Base-by-base conservation (phyloP, 305 asterid genomes). In the Stenogyne calaminthoides region DNA sequence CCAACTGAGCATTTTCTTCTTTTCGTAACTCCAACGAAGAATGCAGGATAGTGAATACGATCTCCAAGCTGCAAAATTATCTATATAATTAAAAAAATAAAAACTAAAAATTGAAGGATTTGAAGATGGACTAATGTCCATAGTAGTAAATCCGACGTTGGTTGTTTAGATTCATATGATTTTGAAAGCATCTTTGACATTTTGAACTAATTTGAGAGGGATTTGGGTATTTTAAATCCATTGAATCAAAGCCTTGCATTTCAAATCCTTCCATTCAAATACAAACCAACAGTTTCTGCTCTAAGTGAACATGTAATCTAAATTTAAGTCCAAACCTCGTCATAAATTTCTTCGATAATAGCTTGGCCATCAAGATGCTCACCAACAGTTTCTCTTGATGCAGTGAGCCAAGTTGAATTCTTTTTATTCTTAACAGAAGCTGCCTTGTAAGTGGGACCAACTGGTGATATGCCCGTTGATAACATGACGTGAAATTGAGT, bases 11-110 rank as follows among this genome's bases (percentile, higher is more conserved):
- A 87, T 76, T 83, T 89, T 76, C 97, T 85, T 71, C 85, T 84
- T 76, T 93, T 91, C 2, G 71, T n/a, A 57, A 93, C 96, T 77
- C 98, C 98, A 72, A 93, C 66, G 69, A 84, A 93, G 78, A 87
- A 80, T 64, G 76, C 79, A 62, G 88, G 85, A 81, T 80, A 68
- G 22, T 58, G 76, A 69, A 81, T 68, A 34, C 75, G 89, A 75
- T 84, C 92, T 61, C 96, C 98, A 12, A 89, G 84, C 97, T 93
- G 89, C 74, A 73, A 69, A 79, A 76, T 47, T 20, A 49, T 62
- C 52, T 39, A 18, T n/a, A 47, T 60, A 6, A n/a, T n/a, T n/a
- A n/a, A n/a, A n/a, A 29, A 57, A 4, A 67, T n/a, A n/a, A 63
- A 39, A 64, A 14, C 37, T 3, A 19, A n/a, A 56, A 52, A 32